Conservation (phyloP, 768 basidiomycete species). For the Leccinum longicurvipes region DNA sequence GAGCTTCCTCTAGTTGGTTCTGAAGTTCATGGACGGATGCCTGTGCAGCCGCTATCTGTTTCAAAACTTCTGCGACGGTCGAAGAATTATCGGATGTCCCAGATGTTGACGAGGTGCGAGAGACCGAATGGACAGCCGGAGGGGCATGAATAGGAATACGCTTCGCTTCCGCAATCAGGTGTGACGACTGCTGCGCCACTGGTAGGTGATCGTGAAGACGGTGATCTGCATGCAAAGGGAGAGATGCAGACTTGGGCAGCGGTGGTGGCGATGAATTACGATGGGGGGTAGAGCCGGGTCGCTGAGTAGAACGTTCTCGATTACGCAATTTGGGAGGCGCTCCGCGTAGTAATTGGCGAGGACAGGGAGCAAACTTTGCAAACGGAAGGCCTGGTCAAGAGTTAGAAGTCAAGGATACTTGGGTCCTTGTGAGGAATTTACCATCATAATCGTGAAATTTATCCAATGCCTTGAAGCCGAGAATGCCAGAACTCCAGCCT, state of each 20-base stretch:
- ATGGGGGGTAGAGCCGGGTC: conserved; percentile 33
- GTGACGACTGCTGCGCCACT: conserved; percentile 22
- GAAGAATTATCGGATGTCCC: conserved; percentile 57
- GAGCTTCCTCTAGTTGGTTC: conserved; percentile 62
- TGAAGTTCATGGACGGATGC: conserved; percentile 64
- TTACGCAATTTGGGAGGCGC: conserved; percentile 57
- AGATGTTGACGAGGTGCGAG: conserved; percentile 23
- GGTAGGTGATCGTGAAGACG: conserved; percentile 29
- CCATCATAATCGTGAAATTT: conserved; percentile 65
- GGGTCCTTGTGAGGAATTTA: conserved; percentile 30
- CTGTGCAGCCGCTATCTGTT: conserved; percentile 65
- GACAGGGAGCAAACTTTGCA: conserved; percentile 45
- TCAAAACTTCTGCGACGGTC: conserved; percentile 68
- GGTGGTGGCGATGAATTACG: conserved; percentile 80
- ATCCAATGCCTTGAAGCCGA: conserved; percentile 72
- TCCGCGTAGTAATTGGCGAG: conserved; percentile 40
- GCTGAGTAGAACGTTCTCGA: conserved; percentile 52
- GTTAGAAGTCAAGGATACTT: not conserved
- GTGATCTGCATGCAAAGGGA: conserved; percentile 66
- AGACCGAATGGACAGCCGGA: conserved; percentile 21
- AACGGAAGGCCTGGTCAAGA: conserved; percentile 45
- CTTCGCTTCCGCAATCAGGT: conserved; percentile 23
- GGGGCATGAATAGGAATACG: conserved; percentile 28
- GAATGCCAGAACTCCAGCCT: conserved; percentile 73
- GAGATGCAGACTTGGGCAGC: conserved; percentile 74